phyloP scores from a whole-genome alignment of 805 yeast species.

The Limtongozyma cylindracea region DNA sequence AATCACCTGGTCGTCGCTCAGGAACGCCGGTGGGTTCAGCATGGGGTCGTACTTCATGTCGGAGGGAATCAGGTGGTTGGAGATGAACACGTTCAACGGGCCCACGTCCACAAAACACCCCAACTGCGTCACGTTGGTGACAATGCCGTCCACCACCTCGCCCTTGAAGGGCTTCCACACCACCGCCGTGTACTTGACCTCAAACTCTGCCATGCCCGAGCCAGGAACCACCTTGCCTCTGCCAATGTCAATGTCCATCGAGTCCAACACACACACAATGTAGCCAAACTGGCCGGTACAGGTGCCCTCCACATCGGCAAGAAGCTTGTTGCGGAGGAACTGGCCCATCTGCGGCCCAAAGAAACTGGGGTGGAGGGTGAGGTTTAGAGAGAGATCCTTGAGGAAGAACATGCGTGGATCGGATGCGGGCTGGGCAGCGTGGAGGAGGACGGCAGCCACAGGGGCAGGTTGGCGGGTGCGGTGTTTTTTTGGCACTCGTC shows the following conservation, averaged over 20 bases:
- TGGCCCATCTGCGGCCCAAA: slow-evolving; percentile 97
- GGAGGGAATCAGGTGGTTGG: slow-evolving; percentile 83
- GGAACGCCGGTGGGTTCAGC: slow-evolving; percentile 96
- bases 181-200: slow-evolving; percentile 86
- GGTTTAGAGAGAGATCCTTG: slow-evolving; percentile 75
- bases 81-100: slow-evolving; percentile 81
- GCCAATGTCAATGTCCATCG: slow-evolving; percentile 86
- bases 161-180: slow-evolving; percentile 98
- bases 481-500: too few species aligned
- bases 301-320: slow-evolving; percentile 94
- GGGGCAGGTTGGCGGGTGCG: too few species aligned
- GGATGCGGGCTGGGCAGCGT: neutral
- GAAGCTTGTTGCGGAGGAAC: slow-evolving; percentile 64
- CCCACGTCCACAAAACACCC: slow-evolving; percentile 98
- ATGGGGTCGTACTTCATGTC: slow-evolving; percentile 88
- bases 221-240: slow-evolving; percentile 81
- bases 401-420: slow-evolving; percentile 12
- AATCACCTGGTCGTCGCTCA: slow-evolving; percentile 81
- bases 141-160: slow-evolving; percentile 94
- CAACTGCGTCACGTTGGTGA: slow-evolving; percentile 78
- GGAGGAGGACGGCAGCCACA: too few species aligned
- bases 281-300: slow-evolving; percentile 98
- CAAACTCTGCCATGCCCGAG: slow-evolving; percentile 87
- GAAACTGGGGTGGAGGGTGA: slow-evolving; percentile 90
- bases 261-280: slow-evolving; percentile 85